Conservation (phyloP, 2,329 filamentous ascomycete species). For the Paecilomyces niveus region DNA sequence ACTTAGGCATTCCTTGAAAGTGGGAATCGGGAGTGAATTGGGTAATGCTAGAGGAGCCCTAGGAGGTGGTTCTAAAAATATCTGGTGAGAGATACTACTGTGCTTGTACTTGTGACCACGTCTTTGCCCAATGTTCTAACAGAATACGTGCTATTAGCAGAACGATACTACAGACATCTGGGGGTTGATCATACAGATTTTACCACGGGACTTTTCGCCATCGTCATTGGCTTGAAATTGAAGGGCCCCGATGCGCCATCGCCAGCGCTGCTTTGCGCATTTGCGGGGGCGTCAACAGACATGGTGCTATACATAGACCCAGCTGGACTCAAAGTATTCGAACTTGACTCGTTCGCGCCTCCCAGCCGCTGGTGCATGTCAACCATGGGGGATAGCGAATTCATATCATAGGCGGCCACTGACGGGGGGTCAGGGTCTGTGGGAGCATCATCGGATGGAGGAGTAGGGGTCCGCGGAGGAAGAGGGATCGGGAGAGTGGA, state of each 20-base stretch:
- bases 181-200: slow-evolving; percentile 60
- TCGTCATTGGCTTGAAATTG: slow-evolving; percentile 83
- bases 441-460: slow-evolving; percentile 47
- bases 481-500: slow-evolving; percentile 51
- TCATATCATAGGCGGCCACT: slow-evolving; percentile 33
- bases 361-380: slow-evolving; percentile 27
- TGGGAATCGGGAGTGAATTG: slow-evolving; percentile 86
- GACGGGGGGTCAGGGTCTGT: slow-evolving; percentile 15
- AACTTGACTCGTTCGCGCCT: slow-evolving; percentile 11
- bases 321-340: slow-evolving; percentile 25
- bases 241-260: slow-evolving; percentile 56
- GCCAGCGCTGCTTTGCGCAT: slow-evolving; percentile 19
- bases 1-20: slow-evolving; percentile 74
- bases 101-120: slow-evolving; percentile 98
- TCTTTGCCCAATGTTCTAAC: slow-evolving; percentile 78
- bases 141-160: slow-evolving; percentile 14
- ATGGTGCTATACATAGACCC: slow-evolving; percentile 28
- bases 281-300: slow-evolving; percentile 19
- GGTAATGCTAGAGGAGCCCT: slow-evolving; percentile 82
- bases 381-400: slow-evolving; percentile 42
- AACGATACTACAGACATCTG: neutral
- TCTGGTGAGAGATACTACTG: slow-evolving; percentile 90
- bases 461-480: slow-evolving; percentile 59
- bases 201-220: slow-evolving; percentile 62
- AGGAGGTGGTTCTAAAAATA: slow-evolving; percentile 86